Base-by-base conservation (phyloP, 2,329 filamentous ascomycete genomes). In the Alternaria gaisen region DNA sequence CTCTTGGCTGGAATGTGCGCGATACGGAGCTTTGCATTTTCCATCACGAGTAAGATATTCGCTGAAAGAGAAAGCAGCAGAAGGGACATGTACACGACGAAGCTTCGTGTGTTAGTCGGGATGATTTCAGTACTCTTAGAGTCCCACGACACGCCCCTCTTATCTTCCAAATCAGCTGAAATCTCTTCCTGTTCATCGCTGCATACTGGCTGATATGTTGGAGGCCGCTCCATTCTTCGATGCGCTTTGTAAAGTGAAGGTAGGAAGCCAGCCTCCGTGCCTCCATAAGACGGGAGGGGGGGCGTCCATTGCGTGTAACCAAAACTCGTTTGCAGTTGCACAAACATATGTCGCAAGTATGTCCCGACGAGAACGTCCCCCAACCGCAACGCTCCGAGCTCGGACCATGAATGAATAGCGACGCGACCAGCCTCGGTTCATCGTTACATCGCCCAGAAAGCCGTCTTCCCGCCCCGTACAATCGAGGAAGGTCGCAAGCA, bases 31-130 rank as follows among this genome's bases (percentile, higher is more conserved):
- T 60, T 66, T 14, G 63, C 69, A 43, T 72, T 71, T 16, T 72
- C 65, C 65, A 76, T 67, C 3, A 75, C 61, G 18, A 77, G 56
- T 22, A 76, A 53, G 6, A 75, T 65, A 44, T 77, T 77, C 4
- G 68, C 65, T 3, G 67, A 69, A 14, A 77, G 66, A 9, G 73
- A 76, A 3, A 76, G 58, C 40, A 76, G 61, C 44, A 77, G 41
- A n/a, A 75, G 40, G 5, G 68, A 71, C 52, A 75, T 56, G 56
- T 65, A 76, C 11, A 66, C 52, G 10, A 75, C 60, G 47, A 75
- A 73, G 41, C 68, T 72, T 32, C 63, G 58, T 3, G 68, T 72
- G 46, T 72, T 70, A 5, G 67, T 71, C 6, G 71, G 72, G 20
- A 70, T 71, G 30, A 73, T 72, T 28, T 72, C 66, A 16, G 70